A percentile compares a stretch with the other conserved stretches of the same genome.
Evolutionary conservation across 2,329 filamentous ascomycete genomes (phyloP).

Genomic region (Ophiocordyceps unilateralis): DNA sequence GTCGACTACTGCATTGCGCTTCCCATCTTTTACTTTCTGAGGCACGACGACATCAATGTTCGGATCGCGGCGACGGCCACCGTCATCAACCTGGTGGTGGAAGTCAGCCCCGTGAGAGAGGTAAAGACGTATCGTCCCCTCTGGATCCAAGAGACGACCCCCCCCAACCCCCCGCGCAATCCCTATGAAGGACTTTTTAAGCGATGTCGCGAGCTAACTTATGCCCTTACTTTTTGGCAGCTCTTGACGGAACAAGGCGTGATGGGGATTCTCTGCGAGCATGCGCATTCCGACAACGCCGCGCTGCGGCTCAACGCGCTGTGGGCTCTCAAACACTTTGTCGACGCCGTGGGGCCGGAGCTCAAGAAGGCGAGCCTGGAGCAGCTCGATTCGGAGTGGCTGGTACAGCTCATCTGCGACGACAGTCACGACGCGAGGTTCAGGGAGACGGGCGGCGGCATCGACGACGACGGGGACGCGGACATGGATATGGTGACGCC

Average conservation of each 20-base stretch:
- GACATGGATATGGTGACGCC: slow-evolving; percentile 39
- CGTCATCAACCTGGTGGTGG: slow-evolving; percentile 69
- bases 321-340: slow-evolving; percentile 87
- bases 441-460: slow-evolving; percentile 15
- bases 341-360: slow-evolving; percentile 52
- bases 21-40: slow-evolving; percentile 60
- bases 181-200: no score
- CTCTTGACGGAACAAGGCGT: slow-evolving; percentile 58
- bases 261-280: slow-evolving; percentile 61
- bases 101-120: slow-evolving; percentile 82
- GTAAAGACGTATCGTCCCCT: slow-evolving; percentile 32
- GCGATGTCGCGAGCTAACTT: background rate
- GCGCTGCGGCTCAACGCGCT: slow-evolving; percentile 68
- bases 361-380: slow-evolving; percentile 65
- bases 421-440: slow-evolving; percentile 37
- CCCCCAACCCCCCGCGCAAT: background rate
- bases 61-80: slow-evolving; percentile 74
- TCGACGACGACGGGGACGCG: slow-evolving; percentile 40
- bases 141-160: no score
- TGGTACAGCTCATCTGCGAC: slow-evolving; percentile 59
- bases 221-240: slow-evolving; percentile 23
- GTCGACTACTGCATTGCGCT: slow-evolving; percentile 71
- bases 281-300: slow-evolving; percentile 68
- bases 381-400: slow-evolving; percentile 61
- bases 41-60: slow-evolving; percentile 58